Evolutionary conservation across 352 stramenopile genomes (phyloP).

Genomic region (Phytophthora macrochlamydospora): DNA sequence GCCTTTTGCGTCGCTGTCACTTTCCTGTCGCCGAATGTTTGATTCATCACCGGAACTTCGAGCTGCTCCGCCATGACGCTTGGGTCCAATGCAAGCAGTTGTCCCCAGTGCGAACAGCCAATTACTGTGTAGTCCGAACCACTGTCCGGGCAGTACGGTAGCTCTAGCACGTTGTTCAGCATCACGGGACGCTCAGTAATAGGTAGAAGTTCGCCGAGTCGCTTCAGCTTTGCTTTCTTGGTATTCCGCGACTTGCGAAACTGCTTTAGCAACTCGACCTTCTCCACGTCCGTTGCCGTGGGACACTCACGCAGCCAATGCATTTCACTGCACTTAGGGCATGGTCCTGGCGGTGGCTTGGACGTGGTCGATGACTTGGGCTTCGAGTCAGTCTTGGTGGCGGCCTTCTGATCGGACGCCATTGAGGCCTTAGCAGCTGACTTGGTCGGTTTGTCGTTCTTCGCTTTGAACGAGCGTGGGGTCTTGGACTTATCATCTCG

Average conservation of each 20-base stretch:
- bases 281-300: neutral
- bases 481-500: neutral
- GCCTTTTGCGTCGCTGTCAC: neutral
- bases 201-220: slow-evolving; percentile 6
- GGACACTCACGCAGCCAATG: slow-evolving; percentile 14
- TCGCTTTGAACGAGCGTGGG: neutral
- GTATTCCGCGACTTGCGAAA: neutral
- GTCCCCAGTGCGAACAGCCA: slow-evolving; percentile 9
- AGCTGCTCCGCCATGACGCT: neutral
- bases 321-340: slow-evolving; percentile 12
- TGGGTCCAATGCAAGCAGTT: neutral
- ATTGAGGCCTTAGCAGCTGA: neutral
- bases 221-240: slow-evolving; percentile 1
- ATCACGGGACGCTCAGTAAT: neutral
- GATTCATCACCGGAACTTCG: neutral
- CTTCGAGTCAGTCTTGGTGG: neutral
- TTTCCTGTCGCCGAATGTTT: neutral
- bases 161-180: slow-evolving; percentile 4
- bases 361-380: neutral
- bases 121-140: slow-evolving; percentile 9
- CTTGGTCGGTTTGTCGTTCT: neutral
- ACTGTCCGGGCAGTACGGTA: slow-evolving; percentile 17
- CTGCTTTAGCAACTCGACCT: neutral
- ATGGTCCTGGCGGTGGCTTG: slow-evolving; percentile 1
- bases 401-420: neutral